These are phyloP conservation scores for Hericium coralloides DNA, from an alignment of 768 basidiomycete species.

Conservation along the genomic window DNA sequence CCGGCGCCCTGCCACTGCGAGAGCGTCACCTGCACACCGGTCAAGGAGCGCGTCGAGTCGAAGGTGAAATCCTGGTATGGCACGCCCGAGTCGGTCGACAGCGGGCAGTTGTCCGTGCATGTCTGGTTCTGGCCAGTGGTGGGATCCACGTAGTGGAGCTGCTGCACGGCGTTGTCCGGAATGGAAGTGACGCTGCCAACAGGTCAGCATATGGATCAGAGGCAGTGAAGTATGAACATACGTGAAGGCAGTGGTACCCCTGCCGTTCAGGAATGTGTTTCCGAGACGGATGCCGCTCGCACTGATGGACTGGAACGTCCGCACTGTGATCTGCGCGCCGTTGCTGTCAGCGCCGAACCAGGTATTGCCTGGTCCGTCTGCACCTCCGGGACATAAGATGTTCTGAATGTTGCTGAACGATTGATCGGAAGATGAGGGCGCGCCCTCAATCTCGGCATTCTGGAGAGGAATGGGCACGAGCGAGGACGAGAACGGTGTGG, in stretches of 20 bases:
- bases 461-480: slow-evolving; percentile 73
- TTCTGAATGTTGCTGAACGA: slow-evolving; percentile 55
- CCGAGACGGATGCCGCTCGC: slow-evolving; percentile 81
- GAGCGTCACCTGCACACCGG: slow-evolving; percentile 83
- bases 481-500: slow-evolving; percentile 82
- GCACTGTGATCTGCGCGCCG: slow-evolving; percentile 64
- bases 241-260: slow-evolving; percentile 88
- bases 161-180: slow-evolving; percentile 79
- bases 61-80: slow-evolving; percentile 95
- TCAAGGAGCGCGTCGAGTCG: slow-evolving; percentile 47
- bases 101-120: slow-evolving; percentile 72
- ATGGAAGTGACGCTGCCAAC: slow-evolving; percentile 67
- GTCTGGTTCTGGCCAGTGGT: slow-evolving; percentile 64
- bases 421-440: slow-evolving; percentile 51
- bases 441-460: slow-evolving; percentile 48
- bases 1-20: slow-evolving; percentile 65
- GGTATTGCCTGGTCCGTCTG: slow-evolving; percentile 67
- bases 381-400: slow-evolving; percentile 81
- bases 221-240: slow-evolving; percentile 26
- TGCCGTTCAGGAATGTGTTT: slow-evolving; percentile 76
- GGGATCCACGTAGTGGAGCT: slow-evolving; percentile 72
- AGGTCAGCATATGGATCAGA: slow-evolving; percentile 8
- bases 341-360: slow-evolving; percentile 79
- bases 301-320: slow-evolving; percentile 64
- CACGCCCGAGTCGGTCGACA: slow-evolving; percentile 66